These are phyloP conservation scores for Blastomyces emzantsi DNA, from an alignment of 2,329 filamentous ascomycete genomes.

Conservation along the genomic window DNA sequence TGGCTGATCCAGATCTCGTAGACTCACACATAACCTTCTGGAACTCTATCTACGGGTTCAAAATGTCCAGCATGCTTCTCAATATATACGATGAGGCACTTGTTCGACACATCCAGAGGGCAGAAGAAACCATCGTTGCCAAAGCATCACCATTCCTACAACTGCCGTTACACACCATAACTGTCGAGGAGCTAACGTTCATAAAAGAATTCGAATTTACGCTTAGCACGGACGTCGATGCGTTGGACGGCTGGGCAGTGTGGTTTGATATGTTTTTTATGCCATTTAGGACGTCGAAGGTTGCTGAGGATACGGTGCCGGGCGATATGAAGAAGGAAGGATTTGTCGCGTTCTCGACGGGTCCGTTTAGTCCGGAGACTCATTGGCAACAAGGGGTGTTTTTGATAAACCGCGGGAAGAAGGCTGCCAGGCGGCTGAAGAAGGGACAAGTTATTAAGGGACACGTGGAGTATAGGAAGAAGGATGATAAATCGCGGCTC, in stretches of 20 bases:
- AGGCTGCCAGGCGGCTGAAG: constrained; percentile 40
- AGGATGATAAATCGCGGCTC: constrained; percentile 59
- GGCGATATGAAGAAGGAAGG: constrained; percentile 56
- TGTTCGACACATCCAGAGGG: constrained; percentile 54
- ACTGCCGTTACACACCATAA: constrained; percentile 66
- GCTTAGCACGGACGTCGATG: constrained; percentile 53
- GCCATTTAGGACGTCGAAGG: constrained; percentile 44
- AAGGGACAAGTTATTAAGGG: constrained; percentile 55
- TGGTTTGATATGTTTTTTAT: constrained; percentile 96
- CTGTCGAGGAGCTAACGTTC: constrained; percentile 65
- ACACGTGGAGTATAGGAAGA: constrained; percentile 60
- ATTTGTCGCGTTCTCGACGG: constrained; percentile 74
- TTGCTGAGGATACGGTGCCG: constrained; percentile 48
- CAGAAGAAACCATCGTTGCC: constrained; percentile 45
- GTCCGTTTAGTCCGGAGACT: constrained; percentile 64
- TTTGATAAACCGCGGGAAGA: constrained; percentile 52
- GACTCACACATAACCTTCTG: constrained; percentile 74
- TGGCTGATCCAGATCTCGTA: constrained; percentile 68
- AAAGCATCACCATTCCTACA: constrained; percentile 58
- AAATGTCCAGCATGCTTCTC: constrained; percentile 83
- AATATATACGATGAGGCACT: constrained; percentile 75
- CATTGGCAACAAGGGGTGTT: constrained; percentile 87
- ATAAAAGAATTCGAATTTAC: constrained; percentile 56
- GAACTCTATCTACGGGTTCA: constrained; percentile 88
- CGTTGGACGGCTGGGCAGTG: constrained; percentile 76